Evolutionary conservation across 2,329 filamentous ascomycete species (phyloP), one percentile per base, ranked within the genome.

Genomic region (Anthostomella pinea): DNA sequence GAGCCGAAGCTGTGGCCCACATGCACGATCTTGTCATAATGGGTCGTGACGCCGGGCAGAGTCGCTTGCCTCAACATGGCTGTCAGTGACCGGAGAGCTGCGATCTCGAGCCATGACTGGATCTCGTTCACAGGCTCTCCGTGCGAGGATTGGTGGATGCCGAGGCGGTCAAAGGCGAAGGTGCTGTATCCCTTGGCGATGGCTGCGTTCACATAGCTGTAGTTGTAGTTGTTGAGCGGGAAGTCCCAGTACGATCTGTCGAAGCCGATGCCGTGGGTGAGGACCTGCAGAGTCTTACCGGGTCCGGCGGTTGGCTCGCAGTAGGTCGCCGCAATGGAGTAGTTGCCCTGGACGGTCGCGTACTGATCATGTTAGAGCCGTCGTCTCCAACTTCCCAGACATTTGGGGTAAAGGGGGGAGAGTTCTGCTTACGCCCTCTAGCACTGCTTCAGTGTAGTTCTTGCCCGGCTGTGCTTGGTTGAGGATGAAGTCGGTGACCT

Each of bases 1-100:
- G 77, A 79, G 20, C 81, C 81, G 48, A 80, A 84, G 0, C 74
- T 79, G 63, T 85, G 79, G 9, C 80, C 81, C 11, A 81, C 66
- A 53, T 84, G 79, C 7, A 79, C 63, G 16, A 77, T 61, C 50
- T 73, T 69, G 28, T 52, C 39, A 47, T 61, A 67, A 21, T 14
- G 45, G 47, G 64, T 68, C 14, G 27, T 45, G 30, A 56, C 46
- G 18, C 53, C 53, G 0, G 63, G 53, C 16, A 83, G 60, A 0
- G 52, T 49, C 30, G 72, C 70, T 2, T 56, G 49, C 19, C 73
- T 71, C 2, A 79, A 62, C 44, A 63, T 59, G 8, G 55, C 54
- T 0, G 79, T 83, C 4, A 85, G 60, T 2, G 66, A 62, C 21
- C 66, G 63, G 16, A 83, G 68, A 8, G 76, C 77, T 17, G 72